These are phyloP conservation scores for Schizopora paradoxa DNA, from an alignment of 1,284 basidiomycete species.

Conservation along the genomic window DNA sequence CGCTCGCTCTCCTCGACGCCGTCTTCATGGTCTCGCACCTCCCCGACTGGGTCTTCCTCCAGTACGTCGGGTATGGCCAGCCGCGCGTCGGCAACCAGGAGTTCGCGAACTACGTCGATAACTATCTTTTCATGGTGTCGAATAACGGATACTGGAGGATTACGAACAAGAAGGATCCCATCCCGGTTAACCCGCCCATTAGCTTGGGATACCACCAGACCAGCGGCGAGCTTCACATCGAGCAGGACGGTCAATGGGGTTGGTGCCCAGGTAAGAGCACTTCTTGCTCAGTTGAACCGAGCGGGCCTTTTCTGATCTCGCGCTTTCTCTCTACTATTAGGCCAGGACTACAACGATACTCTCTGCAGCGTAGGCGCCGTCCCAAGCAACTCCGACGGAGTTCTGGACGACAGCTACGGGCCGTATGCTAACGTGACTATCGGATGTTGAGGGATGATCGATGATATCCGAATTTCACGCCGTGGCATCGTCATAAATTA, in stretches of 20 bases:
- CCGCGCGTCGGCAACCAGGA: constrained; percentile 24
- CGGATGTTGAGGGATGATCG: neutral
- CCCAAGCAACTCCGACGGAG: neutral
- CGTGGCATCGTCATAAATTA: too few species aligned
- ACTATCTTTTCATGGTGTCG: neutral
- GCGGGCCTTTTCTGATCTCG: neutral
- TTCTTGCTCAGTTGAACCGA: neutral
- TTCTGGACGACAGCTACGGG: neutral
- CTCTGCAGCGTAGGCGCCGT: constrained; percentile 3
- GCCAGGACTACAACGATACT: neutral
- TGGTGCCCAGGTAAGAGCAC: constrained; percentile 26
- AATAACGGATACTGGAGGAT: constrained; percentile 26
- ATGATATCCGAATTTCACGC: too few species aligned
- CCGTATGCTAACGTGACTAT: constrained; percentile 16
- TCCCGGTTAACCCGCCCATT: constrained; percentile 33
- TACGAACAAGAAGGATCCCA: constrained; percentile 33
- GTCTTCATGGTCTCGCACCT: constrained; percentile 16
- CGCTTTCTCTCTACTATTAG: too few species aligned
- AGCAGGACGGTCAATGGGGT: constrained; percentile 22
- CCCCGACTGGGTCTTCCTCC: constrained; percentile 14
- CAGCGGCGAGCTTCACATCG: constrained; percentile 32
- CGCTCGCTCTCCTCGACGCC: constrained; percentile 19
- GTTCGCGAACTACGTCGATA: constrained; percentile 24
- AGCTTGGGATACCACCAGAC: constrained; percentile 32
- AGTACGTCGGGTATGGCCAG: constrained; percentile 19